Evolutionary conservation across 192 early-diverging fungal species (phyloP).

Genomic region (Endogone sp.): DNA sequence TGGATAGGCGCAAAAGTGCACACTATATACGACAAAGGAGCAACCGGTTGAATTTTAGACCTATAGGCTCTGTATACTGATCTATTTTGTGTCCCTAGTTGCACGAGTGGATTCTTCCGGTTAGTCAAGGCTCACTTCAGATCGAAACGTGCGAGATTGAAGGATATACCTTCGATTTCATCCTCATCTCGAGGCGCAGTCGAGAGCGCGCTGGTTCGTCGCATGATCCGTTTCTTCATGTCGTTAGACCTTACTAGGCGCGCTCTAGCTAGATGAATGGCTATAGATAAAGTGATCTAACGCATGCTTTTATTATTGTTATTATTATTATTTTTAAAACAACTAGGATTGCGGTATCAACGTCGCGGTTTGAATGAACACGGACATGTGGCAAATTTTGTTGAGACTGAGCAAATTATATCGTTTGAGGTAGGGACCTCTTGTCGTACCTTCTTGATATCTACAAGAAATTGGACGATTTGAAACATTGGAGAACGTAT

Average conservation of each 20-base stretch:
- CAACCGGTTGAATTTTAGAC: too few relatives aligned
- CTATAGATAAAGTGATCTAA: background rate
- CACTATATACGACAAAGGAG: background rate
- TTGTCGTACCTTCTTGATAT: too few relatives aligned
- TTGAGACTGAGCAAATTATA: slow-evolving; percentile 93
- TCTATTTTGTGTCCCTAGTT: slow-evolving; percentile 23
- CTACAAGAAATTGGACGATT: too few relatives aligned
- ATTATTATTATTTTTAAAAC: slow-evolving; percentile 10
- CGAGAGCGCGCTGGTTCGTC: slow-evolving; percentile 42
- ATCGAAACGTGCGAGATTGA: slow-evolving; percentile 58
- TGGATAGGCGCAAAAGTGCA: background rate
- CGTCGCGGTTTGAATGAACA: slow-evolving; percentile 82
- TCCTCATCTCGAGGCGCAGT: slow-evolving; percentile 66
- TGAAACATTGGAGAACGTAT: background rate
- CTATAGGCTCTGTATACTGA: background rate
- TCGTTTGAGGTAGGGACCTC: slow-evolving; percentile 44
- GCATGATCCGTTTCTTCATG: too few relatives aligned
- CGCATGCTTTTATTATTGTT: too few relatives aligned
- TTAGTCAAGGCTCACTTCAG: slow-evolving; percentile 71
- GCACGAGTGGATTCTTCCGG: slow-evolving; percentile 48
- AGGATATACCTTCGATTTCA: slow-evolving; percentile 56
- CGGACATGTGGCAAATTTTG: slow-evolving; percentile 92
- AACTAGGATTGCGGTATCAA: slow-evolving; percentile 79
- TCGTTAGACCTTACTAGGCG: too few relatives aligned
- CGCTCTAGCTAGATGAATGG: too few relatives aligned